These are phyloP conservation scores for Turnera subulata DNA, from an alignment of 345 rosid species.

Conservation along the genomic window DNA sequence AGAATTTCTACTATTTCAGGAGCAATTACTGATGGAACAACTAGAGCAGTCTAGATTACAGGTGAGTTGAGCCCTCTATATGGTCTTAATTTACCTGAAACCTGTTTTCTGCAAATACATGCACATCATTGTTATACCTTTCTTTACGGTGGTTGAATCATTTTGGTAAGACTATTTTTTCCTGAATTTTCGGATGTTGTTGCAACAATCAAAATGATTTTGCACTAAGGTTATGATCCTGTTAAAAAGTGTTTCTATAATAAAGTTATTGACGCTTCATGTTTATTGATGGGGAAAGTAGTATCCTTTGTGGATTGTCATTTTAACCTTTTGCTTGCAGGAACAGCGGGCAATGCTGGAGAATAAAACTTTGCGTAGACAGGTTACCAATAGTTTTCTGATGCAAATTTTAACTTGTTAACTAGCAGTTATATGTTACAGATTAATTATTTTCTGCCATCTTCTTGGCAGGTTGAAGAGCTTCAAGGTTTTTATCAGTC, in stretches of 20 bases:
- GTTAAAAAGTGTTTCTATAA: no score
- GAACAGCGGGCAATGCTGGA: conserved; percentile 77
- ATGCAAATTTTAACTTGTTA: neutral
- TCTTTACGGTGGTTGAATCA: neutral
- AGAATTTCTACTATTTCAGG: conserved; percentile 46
- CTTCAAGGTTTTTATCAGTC: conserved; percentile 66
- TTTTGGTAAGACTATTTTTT: no score
- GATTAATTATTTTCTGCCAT: neutral
- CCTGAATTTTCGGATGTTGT: no score
- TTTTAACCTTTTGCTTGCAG: conserved; percentile 35
- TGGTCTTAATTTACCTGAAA: conserved; percentile 8
- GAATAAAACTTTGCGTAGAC: conserved; percentile 85
- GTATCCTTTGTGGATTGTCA: no score
- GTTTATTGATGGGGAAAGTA: no score
- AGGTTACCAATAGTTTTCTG: conserved; percentile 38
- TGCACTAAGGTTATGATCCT: no score
- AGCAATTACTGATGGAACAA: conserved; percentile 59
- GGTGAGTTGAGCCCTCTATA: conserved; percentile 32
- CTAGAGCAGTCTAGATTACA: conserved; percentile 73
- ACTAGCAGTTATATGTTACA: neutral
- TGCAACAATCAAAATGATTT: no score
- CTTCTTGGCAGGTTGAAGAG: conserved; percentile 57
- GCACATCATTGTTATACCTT: neutral
- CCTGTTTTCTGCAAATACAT: no score
- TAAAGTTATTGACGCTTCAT: no score